Percentiles rank a stretch among this genome's conserved stretches.
phyloP scores from a whole-genome alignment of 176 grass and related monocot genomes.

The Raddia distichophylla region DNA sequence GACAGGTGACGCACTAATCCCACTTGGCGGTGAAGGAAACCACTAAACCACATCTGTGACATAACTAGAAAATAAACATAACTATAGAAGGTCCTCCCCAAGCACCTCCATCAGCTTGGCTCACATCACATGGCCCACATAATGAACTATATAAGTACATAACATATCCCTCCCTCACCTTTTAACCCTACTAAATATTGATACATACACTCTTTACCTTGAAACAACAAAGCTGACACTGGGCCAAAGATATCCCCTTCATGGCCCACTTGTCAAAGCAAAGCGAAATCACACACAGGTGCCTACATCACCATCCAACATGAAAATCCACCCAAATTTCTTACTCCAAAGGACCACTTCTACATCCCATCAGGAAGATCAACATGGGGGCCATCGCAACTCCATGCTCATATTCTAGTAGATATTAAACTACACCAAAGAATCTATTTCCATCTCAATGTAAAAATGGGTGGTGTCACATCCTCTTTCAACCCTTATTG shows the following conservation, averaged over 20 bases:
- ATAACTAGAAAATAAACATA: background rate
- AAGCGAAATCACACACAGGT: background rate
- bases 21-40: background rate
- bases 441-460: background rate
- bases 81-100: background rate
- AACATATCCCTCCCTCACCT: background rate
- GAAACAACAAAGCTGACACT: background rate
- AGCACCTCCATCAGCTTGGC: background rate
- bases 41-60: background rate
- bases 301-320: background rate
- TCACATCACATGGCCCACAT: too few relatives aligned
- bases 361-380: background rate
- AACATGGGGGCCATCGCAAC: background rate
- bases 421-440: background rate
- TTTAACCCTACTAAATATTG: background rate
- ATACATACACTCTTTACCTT: background rate
- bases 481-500: too few relatives aligned
- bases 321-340: conserved; percentile 1
- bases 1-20: background rate
- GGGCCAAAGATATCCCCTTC: background rate
- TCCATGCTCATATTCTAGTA: background rate
- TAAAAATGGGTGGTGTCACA: background rate
- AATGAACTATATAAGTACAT: too few relatives aligned
- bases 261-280: background rate
- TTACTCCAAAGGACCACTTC: background rate